A percentile compares a stretch with the other conserved stretches of the same genome.
These are phyloP conservation scores for Claviceps pusilla DNA, from an alignment of 2,329 filamentous ascomycete species.

Conservation along the genomic window DNA sequence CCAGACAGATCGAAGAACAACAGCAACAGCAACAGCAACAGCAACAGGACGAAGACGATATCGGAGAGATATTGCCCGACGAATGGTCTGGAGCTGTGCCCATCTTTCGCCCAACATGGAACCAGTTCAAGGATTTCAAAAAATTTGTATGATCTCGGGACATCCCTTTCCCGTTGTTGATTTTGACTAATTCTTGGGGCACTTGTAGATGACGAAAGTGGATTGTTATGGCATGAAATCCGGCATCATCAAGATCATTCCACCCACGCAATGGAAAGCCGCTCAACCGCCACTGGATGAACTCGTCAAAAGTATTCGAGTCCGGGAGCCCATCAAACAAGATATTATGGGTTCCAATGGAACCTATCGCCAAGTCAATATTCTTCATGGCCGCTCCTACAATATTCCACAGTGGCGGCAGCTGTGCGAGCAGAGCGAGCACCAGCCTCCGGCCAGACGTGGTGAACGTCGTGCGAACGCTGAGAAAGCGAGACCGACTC, in stretches of 20 bases:
- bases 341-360: conserved; percentile 94
- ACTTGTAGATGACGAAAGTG: conserved; percentile 55
- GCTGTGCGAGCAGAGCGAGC: conserved; percentile 84
- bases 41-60: conserved; percentile 35
- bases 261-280: conserved; percentile 84
- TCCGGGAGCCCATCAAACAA: conserved; percentile 95
- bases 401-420: conserved; percentile 93
- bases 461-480: conserved; percentile 60
- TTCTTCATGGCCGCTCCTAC: conserved; percentile 89
- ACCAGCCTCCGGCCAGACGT: conserved; percentile 83
- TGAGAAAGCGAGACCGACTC: conserved; percentile 32
- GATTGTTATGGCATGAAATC: conserved; percentile 95
- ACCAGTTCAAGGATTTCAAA: conserved; percentile 88
- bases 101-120: conserved; percentile 89
- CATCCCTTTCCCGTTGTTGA: not conserved
- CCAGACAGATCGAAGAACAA: conserved; percentile 8
- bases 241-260: conserved; percentile 90
- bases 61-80: conserved; percentile 67
- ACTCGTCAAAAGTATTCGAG: conserved; percentile 75
- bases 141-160: conserved; percentile 50
- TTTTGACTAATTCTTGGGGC: conserved; percentile 11
- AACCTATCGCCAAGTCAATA: conserved; percentile 92
- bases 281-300: conserved; percentile 66
- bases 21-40: conserved; percentile 18
- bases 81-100: conserved; percentile 86